Evolutionary conservation across 306 rosid species (phyloP), one percentile per base, ranked within the genome.

Genomic region (Corylus americana): DNA sequence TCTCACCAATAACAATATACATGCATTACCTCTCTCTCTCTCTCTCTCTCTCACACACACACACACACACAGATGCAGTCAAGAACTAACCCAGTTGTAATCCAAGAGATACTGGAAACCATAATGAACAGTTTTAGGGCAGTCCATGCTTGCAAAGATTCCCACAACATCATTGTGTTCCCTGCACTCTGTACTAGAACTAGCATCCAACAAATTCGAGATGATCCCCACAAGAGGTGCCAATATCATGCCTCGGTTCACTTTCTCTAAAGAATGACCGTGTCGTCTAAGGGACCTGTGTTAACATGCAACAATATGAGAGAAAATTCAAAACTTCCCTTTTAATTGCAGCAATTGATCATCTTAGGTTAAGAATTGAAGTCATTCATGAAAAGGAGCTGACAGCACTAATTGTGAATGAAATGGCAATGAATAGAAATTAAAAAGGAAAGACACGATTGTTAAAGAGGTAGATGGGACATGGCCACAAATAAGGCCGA

Each of bases 221-320:
- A 95, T 91, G 75, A 93, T 95, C 45, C 99, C 98, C 0, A 90
- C 88, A 29, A 95, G 89, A 79, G 99, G 99, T 73, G 96, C 98
- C 89, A 95, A 79, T 75, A 95, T 87, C 99, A 95, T 93, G 89
- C 97, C 93, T 70, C 94, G 85, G 75, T 90, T 92, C 77, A 91
- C 92, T 87, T 91, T 95, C 83, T 91, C 99, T 57, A 90, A 74
- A 75, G 94, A 83, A 77, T 91, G 98, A 72, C 90, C 87, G 73
- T 89, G 89, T 71, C 99, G 84, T 81, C 97, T 93, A 70, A 90
- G 86, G 9, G 94, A 87, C 91, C 99, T 93, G 92, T 67, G 77
- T 59, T 20, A 35, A 72, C 10, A 66, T 11, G 4, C 55, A n/a
- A 48, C 9, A 20, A 68, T 55, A 76, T 63, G 51, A 64, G 44